These are phyloP conservation scores for Singerocomus rubriflavus DNA, from an alignment of 1,284 basidiomycete species.

Conservation along the genomic window DNA sequence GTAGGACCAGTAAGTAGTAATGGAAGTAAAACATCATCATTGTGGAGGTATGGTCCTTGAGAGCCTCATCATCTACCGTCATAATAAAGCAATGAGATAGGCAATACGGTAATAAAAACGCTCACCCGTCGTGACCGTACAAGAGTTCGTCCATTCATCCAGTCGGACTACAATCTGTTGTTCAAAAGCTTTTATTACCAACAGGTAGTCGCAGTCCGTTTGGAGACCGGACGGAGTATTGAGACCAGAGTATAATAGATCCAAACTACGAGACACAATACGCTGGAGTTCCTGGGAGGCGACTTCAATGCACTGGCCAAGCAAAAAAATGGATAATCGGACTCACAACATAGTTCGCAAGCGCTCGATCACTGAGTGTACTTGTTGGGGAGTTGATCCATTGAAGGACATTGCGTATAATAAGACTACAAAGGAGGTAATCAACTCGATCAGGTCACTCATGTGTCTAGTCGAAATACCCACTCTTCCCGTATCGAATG, in stretches of 20 bases:
- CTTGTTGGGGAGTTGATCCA: slow-evolving; percentile 69
- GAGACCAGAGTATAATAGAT: slow-evolving; percentile 86
- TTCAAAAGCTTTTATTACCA: slow-evolving; percentile 83
- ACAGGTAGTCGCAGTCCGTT: slow-evolving; percentile 82
- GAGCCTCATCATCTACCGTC: slow-evolving; percentile 30
- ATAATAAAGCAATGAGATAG: slow-evolving; percentile 7
- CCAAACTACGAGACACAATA: slow-evolving; percentile 84
- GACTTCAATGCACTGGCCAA: slow-evolving; percentile 2
- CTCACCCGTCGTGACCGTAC: slow-evolving; percentile 21
- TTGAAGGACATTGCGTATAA: slow-evolving; percentile 79
- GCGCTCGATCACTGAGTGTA: slow-evolving; percentile 57
- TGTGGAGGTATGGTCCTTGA: slow-evolving; percentile 47
- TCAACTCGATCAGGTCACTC: not conserved
- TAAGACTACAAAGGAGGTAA: slow-evolving; percentile 51
- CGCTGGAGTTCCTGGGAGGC: slow-evolving; percentile 73
- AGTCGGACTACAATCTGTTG: slow-evolving; percentile 72
- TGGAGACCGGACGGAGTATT: slow-evolving; percentile 82
- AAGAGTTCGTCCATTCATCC: slow-evolving; percentile 52
- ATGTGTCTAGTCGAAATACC: slow-evolving; percentile 33
- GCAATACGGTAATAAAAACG: not conserved
- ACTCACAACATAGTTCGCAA: slow-evolving; percentile 72
- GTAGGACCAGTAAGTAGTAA: slow-evolving; percentile 84
- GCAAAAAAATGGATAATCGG: slow-evolving; percentile 2
- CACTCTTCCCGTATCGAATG: slow-evolving; percentile 84
- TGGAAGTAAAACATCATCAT: slow-evolving; percentile 77